Evolutionary conservation across 1,284 basidiomycete genomes (phyloP).

Genomic region (Vanrija sp.): DNA sequence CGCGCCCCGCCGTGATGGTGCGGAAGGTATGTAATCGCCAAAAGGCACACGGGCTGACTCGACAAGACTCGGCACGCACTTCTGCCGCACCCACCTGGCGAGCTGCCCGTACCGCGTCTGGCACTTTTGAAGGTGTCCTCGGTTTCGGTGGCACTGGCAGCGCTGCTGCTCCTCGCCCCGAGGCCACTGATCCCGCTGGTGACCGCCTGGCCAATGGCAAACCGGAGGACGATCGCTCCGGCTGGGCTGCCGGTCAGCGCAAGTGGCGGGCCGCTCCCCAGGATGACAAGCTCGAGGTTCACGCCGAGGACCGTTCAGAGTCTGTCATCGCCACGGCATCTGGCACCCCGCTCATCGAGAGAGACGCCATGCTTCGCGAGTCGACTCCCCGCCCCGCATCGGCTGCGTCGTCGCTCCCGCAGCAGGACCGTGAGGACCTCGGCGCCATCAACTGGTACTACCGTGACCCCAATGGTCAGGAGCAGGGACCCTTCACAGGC

Average conservation of each 20-base stretch:
- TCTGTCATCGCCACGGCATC: constrained; percentile 38
- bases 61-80: constrained; percentile 5
- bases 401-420: constrained; percentile 5
- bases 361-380: constrained; percentile 34
- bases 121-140: constrained; percentile 47
- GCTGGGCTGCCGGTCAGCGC: constrained; percentile 43
- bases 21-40: neutral
- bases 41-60: neutral
- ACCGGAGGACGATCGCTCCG: constrained; percentile 26
- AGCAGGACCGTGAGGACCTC: constrained; percentile 53
- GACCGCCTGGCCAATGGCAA: constrained; percentile 26
- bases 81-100: constrained; percentile 39
- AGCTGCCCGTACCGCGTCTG: constrained; percentile 33
- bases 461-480: constrained; percentile 78
- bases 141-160: constrained; percentile 32
- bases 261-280: constrained; percentile 29
- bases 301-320: constrained; percentile 16
- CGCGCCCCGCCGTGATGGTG: constrained; percentile 11
- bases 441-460: constrained; percentile 81
- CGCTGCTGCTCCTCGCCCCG: neutral
- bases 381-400: constrained; percentile 11
- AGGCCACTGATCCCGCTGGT: constrained; percentile 1
- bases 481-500: constrained; percentile 92
- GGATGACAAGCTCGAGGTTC: constrained; percentile 1
- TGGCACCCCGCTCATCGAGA: constrained; percentile 36